A percentile compares a stretch with the other conserved stretches of the same genome.
These are phyloP conservation scores for Globisporangium spiculum DNA, from an alignment of 352 stramenopile species.

Conservation along the genomic window DNA sequence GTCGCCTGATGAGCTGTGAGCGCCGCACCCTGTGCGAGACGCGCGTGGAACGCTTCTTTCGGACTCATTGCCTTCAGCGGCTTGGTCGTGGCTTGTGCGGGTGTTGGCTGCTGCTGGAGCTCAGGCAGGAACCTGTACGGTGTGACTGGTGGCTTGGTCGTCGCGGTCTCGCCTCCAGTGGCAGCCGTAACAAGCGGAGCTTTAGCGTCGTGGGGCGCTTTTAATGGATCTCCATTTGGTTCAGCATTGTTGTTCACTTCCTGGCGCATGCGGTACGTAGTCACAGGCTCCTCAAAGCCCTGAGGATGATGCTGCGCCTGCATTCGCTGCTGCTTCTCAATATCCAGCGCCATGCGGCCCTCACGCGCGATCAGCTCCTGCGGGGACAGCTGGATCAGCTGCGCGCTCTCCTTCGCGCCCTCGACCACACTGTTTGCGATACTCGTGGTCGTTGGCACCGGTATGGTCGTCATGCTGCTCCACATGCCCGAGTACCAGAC, in stretches of 20 bases:
- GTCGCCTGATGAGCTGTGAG: background rate
- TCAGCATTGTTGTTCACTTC: background rate
- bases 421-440: background rate
- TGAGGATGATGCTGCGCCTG: background rate
- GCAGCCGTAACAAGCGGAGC: background rate
- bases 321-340: background rate
- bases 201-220: background rate
- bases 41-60: slow-evolving; percentile 15
- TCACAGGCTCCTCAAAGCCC: background rate
- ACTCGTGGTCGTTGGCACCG: background rate
- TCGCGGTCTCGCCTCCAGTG: background rate
- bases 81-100: background rate
- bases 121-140: slow-evolving; percentile 4
- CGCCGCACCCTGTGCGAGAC: background rate
- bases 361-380: slow-evolving; percentile 11
- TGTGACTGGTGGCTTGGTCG: background rate
- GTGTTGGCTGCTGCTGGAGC: background rate
- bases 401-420: background rate
- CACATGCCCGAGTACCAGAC: slow-evolving; percentile 25
- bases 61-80: background rate
- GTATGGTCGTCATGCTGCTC: background rate
- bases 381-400: background rate
- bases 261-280: background rate
- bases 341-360: background rate
- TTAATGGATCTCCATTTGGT: background rate